Percentiles rank a stretch among this genome's conserved stretches.
Conservation (phyloP, 1,284 basidiomycete genomes). For the Amylostereum areolatum region DNA sequence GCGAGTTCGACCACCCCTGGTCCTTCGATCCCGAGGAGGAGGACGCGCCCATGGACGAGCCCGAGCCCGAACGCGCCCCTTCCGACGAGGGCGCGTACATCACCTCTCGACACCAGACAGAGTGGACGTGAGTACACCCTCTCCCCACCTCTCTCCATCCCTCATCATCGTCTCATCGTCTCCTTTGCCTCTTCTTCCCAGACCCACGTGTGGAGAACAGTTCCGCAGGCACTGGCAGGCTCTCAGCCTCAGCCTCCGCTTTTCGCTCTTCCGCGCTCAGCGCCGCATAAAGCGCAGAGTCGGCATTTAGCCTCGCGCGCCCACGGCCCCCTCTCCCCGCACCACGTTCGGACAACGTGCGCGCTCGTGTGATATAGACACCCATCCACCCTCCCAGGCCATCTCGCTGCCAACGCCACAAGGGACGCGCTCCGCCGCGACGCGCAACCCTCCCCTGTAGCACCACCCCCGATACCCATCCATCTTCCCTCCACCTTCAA, state of each 20-base stretch:
- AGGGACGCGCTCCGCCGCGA: too few relatives aligned
- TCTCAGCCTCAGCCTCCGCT: slow-evolving; percentile 43
- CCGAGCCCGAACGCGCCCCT: slow-evolving; percentile 12
- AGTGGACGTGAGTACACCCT: slow-evolving; percentile 28
- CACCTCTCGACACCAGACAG: slow-evolving; percentile 13
- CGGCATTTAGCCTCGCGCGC: slow-evolving; percentile 7
- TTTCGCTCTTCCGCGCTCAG: slow-evolving; percentile 53
- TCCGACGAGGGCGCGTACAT: slow-evolving; percentile 10
- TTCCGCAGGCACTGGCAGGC: slow-evolving; percentile 56
- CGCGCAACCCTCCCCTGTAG: too few relatives aligned
- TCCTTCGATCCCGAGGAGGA: slow-evolving; percentile 28
- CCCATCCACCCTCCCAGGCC: too few relatives aligned
- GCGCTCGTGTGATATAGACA: too few relatives aligned
- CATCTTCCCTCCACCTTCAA: too few relatives aligned
- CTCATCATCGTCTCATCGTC: slow-evolving; percentile 5
- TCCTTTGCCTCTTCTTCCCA: slow-evolving; percentile 12
- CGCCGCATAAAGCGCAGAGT: slow-evolving; percentile 31
- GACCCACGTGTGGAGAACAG: slow-evolving; percentile 49
- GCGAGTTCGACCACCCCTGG: slow-evolving; percentile 6
- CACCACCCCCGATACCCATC: too few relatives aligned
- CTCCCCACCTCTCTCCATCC: neutral
- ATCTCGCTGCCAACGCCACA: too few relatives aligned
- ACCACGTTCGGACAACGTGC: too few relatives aligned
- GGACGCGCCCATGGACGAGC: slow-evolving; percentile 23
- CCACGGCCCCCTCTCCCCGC: too few relatives aligned